Base-by-base conservation (phyloP, 2,329 filamentous ascomycete genomes). In the Trichoderma sp. region DNA sequence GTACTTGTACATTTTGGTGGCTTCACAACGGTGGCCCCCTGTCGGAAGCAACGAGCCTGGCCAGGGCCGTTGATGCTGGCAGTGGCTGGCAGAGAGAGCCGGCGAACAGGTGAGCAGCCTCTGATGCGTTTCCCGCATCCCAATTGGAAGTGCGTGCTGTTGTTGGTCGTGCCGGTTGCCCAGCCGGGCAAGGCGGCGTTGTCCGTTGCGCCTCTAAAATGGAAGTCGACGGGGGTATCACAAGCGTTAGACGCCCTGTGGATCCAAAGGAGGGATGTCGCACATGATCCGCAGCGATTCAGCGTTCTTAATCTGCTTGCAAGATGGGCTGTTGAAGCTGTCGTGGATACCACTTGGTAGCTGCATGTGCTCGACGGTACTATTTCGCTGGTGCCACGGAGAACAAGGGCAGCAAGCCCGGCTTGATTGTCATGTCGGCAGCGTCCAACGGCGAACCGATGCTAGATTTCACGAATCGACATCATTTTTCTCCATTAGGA, bases 191-290 rank as follows among this genome's bases (percentile, higher is more conserved):
- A 65, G 54, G 68, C 68, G 63, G 49, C 43, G 68, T 46, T 43
- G 54, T 46, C 54, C n/a, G 63, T 66, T 66, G 63, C 63, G 64
- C 68, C 68, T 69, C 63, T 52, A 55, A 61, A 68, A 26, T n/a
- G n/a, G n/a, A 68, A 60, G 55, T 34, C 56, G 68, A 69, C 60
- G 60, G 68, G 68, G 68, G 66, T 66, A 68, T 67, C 64, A 73
- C 71, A 75, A 73, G 73, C 74, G 75, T 76, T 74, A 76, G 72
- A 76, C 74, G 75, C 74, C 75, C 69, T 70, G 74, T 76, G 75
- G 74, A 74, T 71, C 71, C 71, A 72, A 16, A 43, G 39, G 6
- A 69, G 72, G 71, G 73, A 76, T 76, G 75, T 75, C 76, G 73
- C 75, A 75, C 75, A 76, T 76, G 74, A 76, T 76, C 70, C 70